Evolutionary conservation across 495 filamentous ascomycete genomes (phyloP).

Genomic region (Cryomyces antarcticus): DNA sequence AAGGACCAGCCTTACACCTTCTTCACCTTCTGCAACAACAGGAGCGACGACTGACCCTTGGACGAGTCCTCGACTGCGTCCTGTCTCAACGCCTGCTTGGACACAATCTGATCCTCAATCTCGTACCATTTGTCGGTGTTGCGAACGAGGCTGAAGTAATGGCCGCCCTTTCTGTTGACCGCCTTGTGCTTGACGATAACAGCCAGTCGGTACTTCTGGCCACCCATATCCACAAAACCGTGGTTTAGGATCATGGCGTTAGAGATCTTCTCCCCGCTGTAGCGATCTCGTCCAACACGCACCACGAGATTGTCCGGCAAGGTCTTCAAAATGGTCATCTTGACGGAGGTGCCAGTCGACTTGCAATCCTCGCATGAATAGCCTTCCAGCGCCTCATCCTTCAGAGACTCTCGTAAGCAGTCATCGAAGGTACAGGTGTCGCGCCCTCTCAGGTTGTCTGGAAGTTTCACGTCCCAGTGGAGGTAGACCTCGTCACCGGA

Average conservation of each 20-base stretch:
- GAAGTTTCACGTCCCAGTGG: too few relatives aligned
- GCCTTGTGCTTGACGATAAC: constrained; percentile 1
- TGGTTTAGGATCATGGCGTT: neutral
- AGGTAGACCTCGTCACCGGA: too few relatives aligned
- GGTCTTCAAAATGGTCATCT: neutral
- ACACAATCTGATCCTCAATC: constrained; percentile 2
- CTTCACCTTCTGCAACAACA: constrained; percentile 4
- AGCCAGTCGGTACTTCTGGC: neutral
- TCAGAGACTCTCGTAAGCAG: too few relatives aligned
- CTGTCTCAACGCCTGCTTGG: neutral
- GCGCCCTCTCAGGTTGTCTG: too few relatives aligned
- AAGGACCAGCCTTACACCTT: too few relatives aligned
- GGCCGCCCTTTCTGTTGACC: neutral
- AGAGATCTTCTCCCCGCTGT: neutral
- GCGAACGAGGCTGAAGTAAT: constrained; percentile 3
- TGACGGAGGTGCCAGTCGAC: neutral
- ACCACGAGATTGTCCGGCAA: neutral
- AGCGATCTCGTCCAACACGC: neutral
- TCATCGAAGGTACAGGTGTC: too few relatives aligned
- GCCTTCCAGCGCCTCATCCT: neutral
- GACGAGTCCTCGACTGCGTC: neutral
- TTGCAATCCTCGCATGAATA: neutral
- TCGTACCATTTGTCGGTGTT: constrained; percentile 1
- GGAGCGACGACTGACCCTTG: constrained; percentile 2
- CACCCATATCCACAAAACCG: neutral